Evolutionary conservation across 331 rosid genomes (phyloP).

Genomic region (Malus hybrid): DNA sequence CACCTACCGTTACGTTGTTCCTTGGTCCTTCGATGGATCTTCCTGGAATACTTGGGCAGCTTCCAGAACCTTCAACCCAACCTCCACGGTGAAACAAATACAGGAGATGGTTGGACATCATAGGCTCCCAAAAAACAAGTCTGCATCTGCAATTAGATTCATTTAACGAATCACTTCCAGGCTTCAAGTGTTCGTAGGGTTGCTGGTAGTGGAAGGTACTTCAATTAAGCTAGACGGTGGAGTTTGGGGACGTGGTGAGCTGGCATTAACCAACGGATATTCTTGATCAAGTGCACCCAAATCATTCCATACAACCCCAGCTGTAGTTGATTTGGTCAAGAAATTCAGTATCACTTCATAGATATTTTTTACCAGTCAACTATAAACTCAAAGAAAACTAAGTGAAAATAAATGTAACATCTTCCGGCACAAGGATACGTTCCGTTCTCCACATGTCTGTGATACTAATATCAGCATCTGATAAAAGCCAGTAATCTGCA

Average conservation of each 20-base stretch:
- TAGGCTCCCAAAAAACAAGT: conserved; percentile 29
- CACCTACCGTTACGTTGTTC: conserved; percentile 13
- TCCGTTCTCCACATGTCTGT: conserved; percentile 97
- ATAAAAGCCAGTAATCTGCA: conserved; percentile 95
- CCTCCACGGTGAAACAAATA: conserved; percentile 11
- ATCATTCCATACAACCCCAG: conserved; percentile 70
- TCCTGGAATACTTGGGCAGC: conserved; percentile 13
- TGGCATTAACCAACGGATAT: conserved; percentile 29
- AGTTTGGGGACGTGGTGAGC: conserved; percentile 37
- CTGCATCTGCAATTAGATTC: conserved; percentile 19
- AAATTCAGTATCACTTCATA: conserved; percentile 6
- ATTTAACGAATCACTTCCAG: conserved; percentile 5
- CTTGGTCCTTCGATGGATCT: conserved; percentile 10
- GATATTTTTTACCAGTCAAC: not conserved
- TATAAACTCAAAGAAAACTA: not conserved
- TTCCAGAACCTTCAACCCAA: conserved; percentile 50
- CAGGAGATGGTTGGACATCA: conserved; percentile 30
- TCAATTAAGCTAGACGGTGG: conserved; percentile 38
- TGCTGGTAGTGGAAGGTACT: conserved; percentile 38
- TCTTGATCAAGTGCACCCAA: conserved; percentile 50
- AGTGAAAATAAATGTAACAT: not conserved
- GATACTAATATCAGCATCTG: conserved; percentile 78
- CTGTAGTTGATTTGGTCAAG: conserved; percentile 42
- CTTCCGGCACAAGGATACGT: conserved; percentile 37
- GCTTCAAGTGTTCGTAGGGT: conserved; percentile 40